Evolutionary conservation across 352 stramenopile genomes (phyloP).

Genomic region (Globisporangium spinosum): DNA sequence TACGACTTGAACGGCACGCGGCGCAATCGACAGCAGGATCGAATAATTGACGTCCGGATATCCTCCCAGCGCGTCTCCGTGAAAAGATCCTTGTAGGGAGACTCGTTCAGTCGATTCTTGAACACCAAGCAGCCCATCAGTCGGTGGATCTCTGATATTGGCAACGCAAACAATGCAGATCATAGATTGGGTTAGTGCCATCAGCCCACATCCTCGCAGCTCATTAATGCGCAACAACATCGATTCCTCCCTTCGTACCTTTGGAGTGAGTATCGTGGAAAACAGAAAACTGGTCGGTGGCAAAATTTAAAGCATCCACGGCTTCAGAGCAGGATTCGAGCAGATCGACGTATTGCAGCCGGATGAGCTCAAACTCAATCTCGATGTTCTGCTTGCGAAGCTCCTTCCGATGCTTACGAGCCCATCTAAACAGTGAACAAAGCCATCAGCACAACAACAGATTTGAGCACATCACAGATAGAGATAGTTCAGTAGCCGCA

Average conservation of each 20-base stretch:
- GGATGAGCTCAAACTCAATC: slow-evolving; percentile 83
- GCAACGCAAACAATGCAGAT: neutral
- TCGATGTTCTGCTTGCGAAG: slow-evolving; percentile 50
- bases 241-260: slow-evolving; percentile 22
- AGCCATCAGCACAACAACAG: neutral
- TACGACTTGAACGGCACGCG: slow-evolving; percentile 70
- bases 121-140: slow-evolving; percentile 84
- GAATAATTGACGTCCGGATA: slow-evolving; percentile 65
- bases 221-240: neutral
- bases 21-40: slow-evolving; percentile 69
- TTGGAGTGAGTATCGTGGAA: slow-evolving; percentile 63
- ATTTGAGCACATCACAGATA: neutral
- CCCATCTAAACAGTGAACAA: slow-evolving; percentile 44
- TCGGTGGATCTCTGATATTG: slow-evolving; percentile 50
- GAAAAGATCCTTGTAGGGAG: slow-evolving; percentile 80
- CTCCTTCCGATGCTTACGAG: slow-evolving; percentile 46
- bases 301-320: slow-evolving; percentile 68
- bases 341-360: slow-evolving; percentile 77
- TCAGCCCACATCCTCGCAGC: neutral
- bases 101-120: slow-evolving; percentile 65
- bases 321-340: slow-evolving; percentile 61
- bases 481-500: too few relatives aligned
- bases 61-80: slow-evolving; percentile 62
- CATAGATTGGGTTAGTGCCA: neutral
- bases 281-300: slow-evolving; percentile 50